phyloP scores from a whole-genome alignment of 1,139 yeast genomes.

The Kodamaea sp. region DNA sequence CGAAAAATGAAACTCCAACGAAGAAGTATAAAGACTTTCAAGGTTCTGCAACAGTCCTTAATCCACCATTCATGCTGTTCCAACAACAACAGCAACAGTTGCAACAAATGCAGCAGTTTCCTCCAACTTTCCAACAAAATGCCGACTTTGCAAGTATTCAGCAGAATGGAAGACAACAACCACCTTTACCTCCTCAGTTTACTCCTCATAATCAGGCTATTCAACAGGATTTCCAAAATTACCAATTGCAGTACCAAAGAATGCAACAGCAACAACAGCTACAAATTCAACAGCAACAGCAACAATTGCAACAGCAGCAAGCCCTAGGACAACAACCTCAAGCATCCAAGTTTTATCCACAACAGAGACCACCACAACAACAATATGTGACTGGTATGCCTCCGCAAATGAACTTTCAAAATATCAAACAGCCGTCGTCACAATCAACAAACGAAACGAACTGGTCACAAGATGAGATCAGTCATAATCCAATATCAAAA shows the following conservation, averaged over 20 bases:
- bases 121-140: conserved; percentile 3
- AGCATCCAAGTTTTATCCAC: conserved; percentile 2
- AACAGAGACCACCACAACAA: conserved; percentile 11
- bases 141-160: conserved; percentile 9
- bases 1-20: conserved; percentile 33
- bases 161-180: not conserved
- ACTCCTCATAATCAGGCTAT: conserved; percentile 18
- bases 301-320: conserved; percentile 13
- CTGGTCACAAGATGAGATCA: conserved; percentile 44
- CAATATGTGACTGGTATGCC: conserved; percentile 8
- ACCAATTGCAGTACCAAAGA: conserved; percentile 27
- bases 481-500: conserved; percentile 16
- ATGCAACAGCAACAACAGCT: conserved; percentile 18
- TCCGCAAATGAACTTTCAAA: conserved; percentile 25
- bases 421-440: conserved; percentile 30
- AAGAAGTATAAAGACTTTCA: conserved; percentile 28
- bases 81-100: conserved; percentile 4
- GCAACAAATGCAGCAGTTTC: conserved; percentile 7
- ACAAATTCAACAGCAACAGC: conserved; percentile 16
- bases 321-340: conserved; percentile 5
- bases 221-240: conserved; percentile 28
- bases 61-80: conserved; percentile 12
- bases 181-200: conserved; percentile 8
- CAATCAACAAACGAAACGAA: conserved; percentile 46
- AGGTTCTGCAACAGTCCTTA: conserved; percentile 7